Evolutionary conservation across 1,284 basidiomycete genomes (phyloP).

Genomic region (Schizopora paradoxa): DNA sequence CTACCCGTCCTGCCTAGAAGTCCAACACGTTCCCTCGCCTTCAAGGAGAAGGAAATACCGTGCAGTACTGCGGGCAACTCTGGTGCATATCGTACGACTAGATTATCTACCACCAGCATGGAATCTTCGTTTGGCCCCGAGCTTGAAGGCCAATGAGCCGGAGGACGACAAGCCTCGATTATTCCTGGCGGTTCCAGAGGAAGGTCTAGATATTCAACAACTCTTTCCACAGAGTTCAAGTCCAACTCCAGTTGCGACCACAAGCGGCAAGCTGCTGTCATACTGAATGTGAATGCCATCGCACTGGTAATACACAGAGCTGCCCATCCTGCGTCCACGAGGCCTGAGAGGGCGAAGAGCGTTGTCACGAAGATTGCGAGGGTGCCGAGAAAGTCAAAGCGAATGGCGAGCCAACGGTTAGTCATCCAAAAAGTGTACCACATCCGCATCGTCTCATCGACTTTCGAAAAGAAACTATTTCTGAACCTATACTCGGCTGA

Average conservation of each 20-base stretch:
- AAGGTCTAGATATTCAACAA: constrained; percentile 85
- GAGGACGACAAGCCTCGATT: constrained; percentile 62
- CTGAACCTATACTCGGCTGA: constrained; percentile 79
- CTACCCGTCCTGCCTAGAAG: constrained; percentile 68
- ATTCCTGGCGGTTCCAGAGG: constrained; percentile 78
- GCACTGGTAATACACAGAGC: constrained; percentile 82
- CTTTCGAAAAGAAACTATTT: constrained; percentile 59
- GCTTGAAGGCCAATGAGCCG: constrained; percentile 86
- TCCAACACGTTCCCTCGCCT: constrained; percentile 63
- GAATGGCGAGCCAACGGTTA: constrained; percentile 24
- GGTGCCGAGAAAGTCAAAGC: constrained; percentile 49
- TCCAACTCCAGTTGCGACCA: constrained; percentile 57
- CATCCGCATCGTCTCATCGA: constrained; percentile 52
- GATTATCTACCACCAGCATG: constrained; percentile 35
- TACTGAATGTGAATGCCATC: constrained; percentile 52
- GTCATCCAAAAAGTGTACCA: constrained; percentile 21
- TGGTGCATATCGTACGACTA: constrained; percentile 78
- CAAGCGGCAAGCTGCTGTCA: constrained; percentile 70
- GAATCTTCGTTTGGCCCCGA: constrained; percentile 24
- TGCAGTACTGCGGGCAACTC: constrained; percentile 82
- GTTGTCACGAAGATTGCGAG: constrained; percentile 62
- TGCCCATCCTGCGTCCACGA: constrained; percentile 69
- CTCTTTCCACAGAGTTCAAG: constrained; percentile 79
- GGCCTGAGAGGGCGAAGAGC: constrained; percentile 67
- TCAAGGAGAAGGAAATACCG: constrained; percentile 62